These are phyloP conservation scores for Hyphopichia buzzinii DNA, from an alignment of 1,139 yeast species.

Conservation along the genomic window DNA sequence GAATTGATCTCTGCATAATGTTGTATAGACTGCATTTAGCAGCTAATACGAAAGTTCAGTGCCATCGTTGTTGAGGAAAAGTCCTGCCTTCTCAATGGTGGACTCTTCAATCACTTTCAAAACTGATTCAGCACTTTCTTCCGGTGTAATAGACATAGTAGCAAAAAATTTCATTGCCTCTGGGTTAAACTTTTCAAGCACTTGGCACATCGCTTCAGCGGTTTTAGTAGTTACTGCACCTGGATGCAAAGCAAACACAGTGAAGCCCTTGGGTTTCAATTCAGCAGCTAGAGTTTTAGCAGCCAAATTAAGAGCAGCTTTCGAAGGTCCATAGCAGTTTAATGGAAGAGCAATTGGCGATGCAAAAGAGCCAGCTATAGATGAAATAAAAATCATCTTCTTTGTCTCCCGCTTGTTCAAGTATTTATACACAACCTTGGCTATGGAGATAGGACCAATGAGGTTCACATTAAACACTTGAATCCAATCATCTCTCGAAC, in stretches of 20 bases:
- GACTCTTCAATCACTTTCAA: conserved; percentile 5
- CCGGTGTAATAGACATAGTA: conserved; percentile 8
- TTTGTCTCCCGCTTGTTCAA: conserved; percentile 17
- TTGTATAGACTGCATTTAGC: no score
- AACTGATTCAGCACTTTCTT: conserved; percentile 7
- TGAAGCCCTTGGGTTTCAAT: conserved; percentile 18
- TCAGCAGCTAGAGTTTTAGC: conserved; percentile 20
- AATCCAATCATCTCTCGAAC: conserved; percentile 13
- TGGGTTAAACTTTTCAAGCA: background rate
- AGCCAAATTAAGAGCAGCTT: conserved; percentile 26
- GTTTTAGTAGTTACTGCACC: conserved; percentile 29
- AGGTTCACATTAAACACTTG: conserved; percentile 23
- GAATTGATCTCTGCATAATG: no score
- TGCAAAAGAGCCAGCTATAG: conserved; percentile 20
- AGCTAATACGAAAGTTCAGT: conserved; percentile 8
- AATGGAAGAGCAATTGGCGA: conserved; percentile 8
- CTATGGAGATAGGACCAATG: conserved; percentile 27
- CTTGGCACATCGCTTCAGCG: conserved; percentile 5
- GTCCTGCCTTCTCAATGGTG: conserved; percentile 7
- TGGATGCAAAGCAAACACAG: conserved; percentile 26
- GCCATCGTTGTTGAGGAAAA: conserved; percentile 11
- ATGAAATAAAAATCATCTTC: conserved; percentile 23
- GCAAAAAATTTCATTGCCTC: background rate
- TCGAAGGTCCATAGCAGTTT: conserved; percentile 26
- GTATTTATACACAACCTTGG: conserved; percentile 24